Evolutionary conservation across 2,329 filamentous ascomycete genomes (phyloP), one percentile per base, ranked within the genome.

Genomic region (Aspergillus niger): DNA sequence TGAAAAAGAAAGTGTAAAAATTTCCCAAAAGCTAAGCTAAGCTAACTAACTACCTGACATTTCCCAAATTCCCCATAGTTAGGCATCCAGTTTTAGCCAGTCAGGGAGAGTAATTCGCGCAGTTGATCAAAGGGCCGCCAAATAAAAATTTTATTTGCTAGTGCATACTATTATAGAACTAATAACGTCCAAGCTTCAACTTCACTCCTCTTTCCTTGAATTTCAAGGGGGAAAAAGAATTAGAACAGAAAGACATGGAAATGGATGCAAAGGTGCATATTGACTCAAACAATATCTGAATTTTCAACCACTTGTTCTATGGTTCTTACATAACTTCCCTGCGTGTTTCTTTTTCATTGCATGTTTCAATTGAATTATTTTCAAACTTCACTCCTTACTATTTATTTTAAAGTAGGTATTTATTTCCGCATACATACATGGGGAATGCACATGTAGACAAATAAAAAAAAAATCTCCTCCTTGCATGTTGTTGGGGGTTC

Each of bases 101-200:
- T 60, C 65, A 59, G 44, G 58, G 54, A 60, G 36, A 63, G 65
- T 67, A 67, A 67, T 67, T 67, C 64, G 66, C 66, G 64, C 66
- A 67, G 66, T 52, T 67, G 66, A 67, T 67, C 32, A 52, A 36
- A 36, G 30, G 22, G 22, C 11, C n/a, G 22, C 8, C 11, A 6
- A 11, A 36, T 36, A 36, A 13, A 36, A n/a, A 1, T 28, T 41
- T 41, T 54, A 17, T 28, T 36, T 36, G 26, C 26, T 36, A 36
- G 32, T 36, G 32, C 32, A 36, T 36, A 36, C 2, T 5, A 13
- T 26, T 7, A 4, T 26, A 26, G 6, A 26, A 26, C 11, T 36
- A 32, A 10, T 32, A 13, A 36, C 5, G 32, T 36, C 32, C 11
- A 11, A 36, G 32, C 32, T 36, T 36, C 4, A 36, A 30, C 10